phyloP scores from a whole-genome alignment of 73 alveolate genomes.

The Tetrahymena elliotti region DNA sequence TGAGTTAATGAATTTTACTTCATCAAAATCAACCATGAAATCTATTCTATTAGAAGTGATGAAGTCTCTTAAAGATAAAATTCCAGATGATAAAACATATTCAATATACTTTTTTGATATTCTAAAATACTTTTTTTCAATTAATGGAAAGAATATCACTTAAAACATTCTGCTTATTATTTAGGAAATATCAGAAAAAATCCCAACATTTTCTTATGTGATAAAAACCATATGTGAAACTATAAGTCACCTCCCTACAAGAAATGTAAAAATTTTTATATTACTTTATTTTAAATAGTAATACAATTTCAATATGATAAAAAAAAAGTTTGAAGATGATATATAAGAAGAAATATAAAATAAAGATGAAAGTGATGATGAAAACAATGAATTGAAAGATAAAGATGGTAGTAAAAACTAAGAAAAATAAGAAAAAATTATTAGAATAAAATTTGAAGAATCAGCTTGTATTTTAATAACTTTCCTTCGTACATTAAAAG shows the following conservation, averaged over 20 bases:
- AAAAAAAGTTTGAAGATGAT: background rate
- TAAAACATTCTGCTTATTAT: background rate
- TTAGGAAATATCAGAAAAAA: background rate
- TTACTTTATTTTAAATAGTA: background rate
- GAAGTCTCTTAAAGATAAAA: background rate
- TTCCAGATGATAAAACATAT: background rate
- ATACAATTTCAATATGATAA: background rate
- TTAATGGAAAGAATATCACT: background rate
- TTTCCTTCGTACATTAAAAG: background rate
- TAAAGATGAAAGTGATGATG: background rate
- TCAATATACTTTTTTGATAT: background rate
- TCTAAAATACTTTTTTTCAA: background rate
- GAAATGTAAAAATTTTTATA: background rate
- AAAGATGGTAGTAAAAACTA: background rate
- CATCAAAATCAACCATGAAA: background rate
- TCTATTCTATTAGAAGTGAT: background rate
- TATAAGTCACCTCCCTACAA: background rate
- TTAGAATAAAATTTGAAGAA: background rate
- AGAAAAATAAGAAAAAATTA: background rate
- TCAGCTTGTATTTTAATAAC: background rate
- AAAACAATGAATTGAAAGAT: background rate
- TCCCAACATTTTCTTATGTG: background rate
- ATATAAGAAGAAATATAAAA: background rate
- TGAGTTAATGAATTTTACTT: background rate
- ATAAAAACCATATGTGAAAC: background rate